Evolutionary conservation across 164 flowering plant species (phyloP), one percentile per base, ranked within the genome.

Genomic region (Berberis thunbergii): DNA sequence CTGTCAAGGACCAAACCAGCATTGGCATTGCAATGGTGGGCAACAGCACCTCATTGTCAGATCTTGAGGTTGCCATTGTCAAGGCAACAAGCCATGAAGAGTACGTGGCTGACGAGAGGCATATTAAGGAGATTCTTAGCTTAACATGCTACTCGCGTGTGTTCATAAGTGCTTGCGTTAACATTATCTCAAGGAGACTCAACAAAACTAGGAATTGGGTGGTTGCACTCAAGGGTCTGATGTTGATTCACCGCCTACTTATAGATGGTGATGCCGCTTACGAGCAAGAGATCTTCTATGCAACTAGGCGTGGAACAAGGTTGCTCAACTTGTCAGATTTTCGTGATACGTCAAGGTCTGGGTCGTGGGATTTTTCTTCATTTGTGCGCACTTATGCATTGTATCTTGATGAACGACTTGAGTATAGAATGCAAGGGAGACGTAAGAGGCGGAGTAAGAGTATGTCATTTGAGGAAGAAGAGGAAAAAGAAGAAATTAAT

Each of bases 41-140:
- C 9, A 72, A 69, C 74, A 85, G 90, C 76, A 70, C 76, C 66
- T 68, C 83, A 75, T 69, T 87, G 7, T 74, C 98, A 10, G 93
- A 87, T 56, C 83, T 91, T 2, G 88, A 91, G 4, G 89, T 94
- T 1, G 96, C 97, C 43, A 78, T 94, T 42, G 88, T 94, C 39
- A 91, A 89, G 70, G 95, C 96, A 4, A 94, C 96, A 11, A 70
- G 96, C n/a, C 98, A 94, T 64, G 95, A 86, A 41, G 91, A 87
- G 41, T 81, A 77, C 11, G 95, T 96, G 0, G 76, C 97, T 1
- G 82, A 80, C 2, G 96, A 94, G 75, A 77, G 76, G 67, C 66
- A 91, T 73, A 53, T 85, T 0, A 70, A 77, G 4, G 84, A 79
- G 58, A 78, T 94, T 54, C 61, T 94, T 1, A 80, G 73, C 75